These are phyloP conservation scores for Mycena latifolia DNA, from an alignment of 768 basidiomycete genomes.

Conservation along the genomic window DNA sequence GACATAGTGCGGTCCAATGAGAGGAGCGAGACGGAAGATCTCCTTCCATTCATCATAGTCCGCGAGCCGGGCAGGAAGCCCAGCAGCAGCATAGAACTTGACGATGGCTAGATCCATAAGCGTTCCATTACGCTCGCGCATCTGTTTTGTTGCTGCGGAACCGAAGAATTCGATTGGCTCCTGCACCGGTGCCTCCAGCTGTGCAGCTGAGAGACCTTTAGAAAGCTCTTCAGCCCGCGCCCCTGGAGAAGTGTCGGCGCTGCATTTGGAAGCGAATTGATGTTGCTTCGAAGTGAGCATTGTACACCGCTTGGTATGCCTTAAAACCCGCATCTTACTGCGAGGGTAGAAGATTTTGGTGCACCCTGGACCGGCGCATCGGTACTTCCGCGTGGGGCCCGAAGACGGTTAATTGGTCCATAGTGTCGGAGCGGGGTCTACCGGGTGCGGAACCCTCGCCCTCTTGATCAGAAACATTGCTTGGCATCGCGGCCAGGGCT, in stretches of 20 bases:
- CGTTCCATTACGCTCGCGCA: not conserved
- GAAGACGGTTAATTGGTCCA: conserved; percentile 5
- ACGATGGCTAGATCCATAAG: conserved; percentile 40
- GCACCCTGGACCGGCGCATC: not conserved
- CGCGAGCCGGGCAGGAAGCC: conserved; percentile 35
- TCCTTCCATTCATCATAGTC: conserved; percentile 42
- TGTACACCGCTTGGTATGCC: conserved; percentile 2
- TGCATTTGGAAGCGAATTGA: not conserved
- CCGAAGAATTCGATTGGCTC: conserved; percentile 1
- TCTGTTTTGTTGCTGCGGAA: not conserved
- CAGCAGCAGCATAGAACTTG: conserved; percentile 39
- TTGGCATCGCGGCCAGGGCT: not conserved
- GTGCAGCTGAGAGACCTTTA: not conserved
- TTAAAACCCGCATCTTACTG: not conserved
- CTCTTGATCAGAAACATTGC: not conserved
- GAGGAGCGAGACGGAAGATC: conserved; percentile 23
- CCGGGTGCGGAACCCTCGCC: not conserved
- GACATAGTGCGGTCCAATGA: conserved; percentile 31
- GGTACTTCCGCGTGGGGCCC: not conserved
- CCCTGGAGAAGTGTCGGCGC: conserved; percentile 4
- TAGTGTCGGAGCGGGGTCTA: not conserved
- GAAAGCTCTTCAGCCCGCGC: conserved; percentile 8
- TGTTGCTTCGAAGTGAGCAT: not conserved
- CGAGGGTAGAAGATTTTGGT: conserved; percentile 1
- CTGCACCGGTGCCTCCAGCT: not conserved